A percentile compares a stretch with the other conserved stretches of the same genome.
Evolutionary conservation across 2,329 filamentous ascomycete genomes (phyloP).

Genomic region (Chaetomium olivaceum): DNA sequence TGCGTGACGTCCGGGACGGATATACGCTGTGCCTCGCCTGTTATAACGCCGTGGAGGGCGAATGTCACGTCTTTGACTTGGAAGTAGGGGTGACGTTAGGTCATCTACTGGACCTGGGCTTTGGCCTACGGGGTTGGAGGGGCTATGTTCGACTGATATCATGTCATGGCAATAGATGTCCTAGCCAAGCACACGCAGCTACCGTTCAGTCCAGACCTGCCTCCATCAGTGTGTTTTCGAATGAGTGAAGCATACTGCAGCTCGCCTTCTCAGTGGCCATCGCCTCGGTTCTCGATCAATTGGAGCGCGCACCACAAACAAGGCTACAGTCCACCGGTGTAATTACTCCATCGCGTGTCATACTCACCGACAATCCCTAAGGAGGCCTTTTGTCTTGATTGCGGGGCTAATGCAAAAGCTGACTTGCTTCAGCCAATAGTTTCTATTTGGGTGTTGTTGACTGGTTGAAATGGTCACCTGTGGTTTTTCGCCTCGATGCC

Average conservation of each 20-base stretch:
- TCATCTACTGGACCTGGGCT: not conserved
- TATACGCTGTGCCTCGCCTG: slow-evolving; percentile 15
- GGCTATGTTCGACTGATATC: no score
- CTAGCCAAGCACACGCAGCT: no score
- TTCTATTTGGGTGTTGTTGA: slow-evolving; percentile 1
- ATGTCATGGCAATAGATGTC: no score
- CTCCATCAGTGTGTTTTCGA: not conserved
- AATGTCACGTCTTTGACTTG: slow-evolving; percentile 19
- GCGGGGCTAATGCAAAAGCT: not conserved
- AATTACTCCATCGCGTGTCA: not conserved
- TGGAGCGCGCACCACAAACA: not conserved
- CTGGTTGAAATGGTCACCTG: not conserved
- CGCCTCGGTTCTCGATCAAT: not conserved
- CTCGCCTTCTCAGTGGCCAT: not conserved
- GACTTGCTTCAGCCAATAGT: not conserved
- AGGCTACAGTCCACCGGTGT: not conserved
- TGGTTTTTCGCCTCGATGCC: not conserved
- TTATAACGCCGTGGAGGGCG: slow-evolving; percentile 16
- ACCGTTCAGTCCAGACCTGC: no score
- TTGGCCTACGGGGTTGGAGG: no score
- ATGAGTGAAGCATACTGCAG: not conserved
- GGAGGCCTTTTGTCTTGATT: not conserved
- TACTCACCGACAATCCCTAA: not conserved
- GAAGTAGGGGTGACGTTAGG: no score
- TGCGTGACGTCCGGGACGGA: slow-evolving; percentile 19